Percentiles rank a stretch among this genome's conserved stretches.
Conservation (phyloP, 2,329 filamentous ascomycete genomes). For the Xylariaceae sp. region DNA sequence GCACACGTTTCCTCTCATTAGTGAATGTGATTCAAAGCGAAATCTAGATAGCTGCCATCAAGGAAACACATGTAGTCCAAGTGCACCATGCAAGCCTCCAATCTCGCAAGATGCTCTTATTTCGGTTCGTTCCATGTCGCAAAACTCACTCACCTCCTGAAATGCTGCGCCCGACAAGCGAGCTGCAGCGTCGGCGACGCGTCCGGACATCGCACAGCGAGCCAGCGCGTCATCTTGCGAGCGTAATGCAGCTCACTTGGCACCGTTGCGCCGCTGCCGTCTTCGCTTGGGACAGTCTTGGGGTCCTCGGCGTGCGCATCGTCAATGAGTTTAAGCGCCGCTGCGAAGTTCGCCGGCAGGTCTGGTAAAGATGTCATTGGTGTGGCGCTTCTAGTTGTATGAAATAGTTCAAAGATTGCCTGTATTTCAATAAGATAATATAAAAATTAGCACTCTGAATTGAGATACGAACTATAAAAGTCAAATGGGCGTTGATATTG, state of each 20-base stretch:
- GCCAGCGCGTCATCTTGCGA: slow-evolving; percentile 77
- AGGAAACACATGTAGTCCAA: too few relatives aligned
- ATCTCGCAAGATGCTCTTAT: neutral
- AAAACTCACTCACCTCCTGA: slow-evolving; percentile 65
- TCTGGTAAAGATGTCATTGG: slow-evolving; percentile 36
- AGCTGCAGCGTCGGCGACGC: slow-evolving; percentile 73
- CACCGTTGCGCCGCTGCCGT: slow-evolving; percentile 40
- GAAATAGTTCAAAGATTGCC: neutral
- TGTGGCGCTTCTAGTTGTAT: neutral
- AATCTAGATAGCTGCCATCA: too few relatives aligned
- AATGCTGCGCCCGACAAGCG: slow-evolving; percentile 84
- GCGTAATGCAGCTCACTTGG: slow-evolving; percentile 88
- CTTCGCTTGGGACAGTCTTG: slow-evolving; percentile 55
- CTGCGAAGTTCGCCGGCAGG: slow-evolving; percentile 50
- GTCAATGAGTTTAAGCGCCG: slow-evolving; percentile 74
- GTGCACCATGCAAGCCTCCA: too few relatives aligned
- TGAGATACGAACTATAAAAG: neutral
- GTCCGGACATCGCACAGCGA: slow-evolving; percentile 63
- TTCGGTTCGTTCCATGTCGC: neutral
- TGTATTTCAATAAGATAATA: neutral
- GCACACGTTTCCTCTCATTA: slow-evolving; percentile 6
- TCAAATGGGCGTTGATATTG: neutral
- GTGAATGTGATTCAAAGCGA: neutral
- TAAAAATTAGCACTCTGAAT: neutral
- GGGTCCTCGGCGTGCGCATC: slow-evolving; percentile 74